These are phyloP conservation scores for Physcomitrellopsis africana DNA, from an alignment of 225 moss, liverwort and hornwort species.

Conservation along the genomic window DNA sequence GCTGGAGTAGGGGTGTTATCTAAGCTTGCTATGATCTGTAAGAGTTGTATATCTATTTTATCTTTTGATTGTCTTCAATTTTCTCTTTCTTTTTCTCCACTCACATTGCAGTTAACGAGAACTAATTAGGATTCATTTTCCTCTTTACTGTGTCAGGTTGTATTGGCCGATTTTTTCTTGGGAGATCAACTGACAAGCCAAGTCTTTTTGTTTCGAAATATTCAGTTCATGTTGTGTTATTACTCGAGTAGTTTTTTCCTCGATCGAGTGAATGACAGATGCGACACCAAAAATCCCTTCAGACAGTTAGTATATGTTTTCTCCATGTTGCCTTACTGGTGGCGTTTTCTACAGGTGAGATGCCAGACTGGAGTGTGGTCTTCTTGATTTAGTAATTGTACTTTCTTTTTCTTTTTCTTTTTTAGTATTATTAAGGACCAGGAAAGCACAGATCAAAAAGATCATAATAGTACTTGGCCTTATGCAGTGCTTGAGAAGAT, in stretches of 20 bases:
- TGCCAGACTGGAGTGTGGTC: conserved; percentile 2
- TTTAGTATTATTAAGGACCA: not conserved
- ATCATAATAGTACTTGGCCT: not conserved
- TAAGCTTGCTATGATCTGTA: conserved; percentile 15
- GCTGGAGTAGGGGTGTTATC: conserved; percentile 4
- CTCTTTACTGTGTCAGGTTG: conserved; percentile 50
- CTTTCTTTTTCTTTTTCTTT: not conserved
- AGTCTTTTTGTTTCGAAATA: conserved; percentile 65
- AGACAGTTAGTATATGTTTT: conserved; percentile 55
- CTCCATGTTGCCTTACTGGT: conserved; percentile 85
- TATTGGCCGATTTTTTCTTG: conserved; percentile 81
- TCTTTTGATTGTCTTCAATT: not conserved
- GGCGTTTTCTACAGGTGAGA: conserved; percentile 82
- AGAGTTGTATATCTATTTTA: not conserved
- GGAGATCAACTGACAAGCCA: conserved; percentile 91
- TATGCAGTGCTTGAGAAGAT: conserved; percentile 68
- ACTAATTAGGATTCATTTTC: conserved; percentile 13
- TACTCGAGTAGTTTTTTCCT: conserved; percentile 61
- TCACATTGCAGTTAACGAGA: not conserved
- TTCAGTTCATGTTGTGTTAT: conserved; percentile 78
- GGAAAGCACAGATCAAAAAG: not conserved
- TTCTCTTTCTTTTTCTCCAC: not conserved
- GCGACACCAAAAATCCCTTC: conserved; percentile 53
- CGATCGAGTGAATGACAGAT: conserved; percentile 53
- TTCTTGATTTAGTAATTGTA: not conserved